Conservation (phyloP, 768 basidiomycete species). For the Tylopilus cervinicoccineus region DNA sequence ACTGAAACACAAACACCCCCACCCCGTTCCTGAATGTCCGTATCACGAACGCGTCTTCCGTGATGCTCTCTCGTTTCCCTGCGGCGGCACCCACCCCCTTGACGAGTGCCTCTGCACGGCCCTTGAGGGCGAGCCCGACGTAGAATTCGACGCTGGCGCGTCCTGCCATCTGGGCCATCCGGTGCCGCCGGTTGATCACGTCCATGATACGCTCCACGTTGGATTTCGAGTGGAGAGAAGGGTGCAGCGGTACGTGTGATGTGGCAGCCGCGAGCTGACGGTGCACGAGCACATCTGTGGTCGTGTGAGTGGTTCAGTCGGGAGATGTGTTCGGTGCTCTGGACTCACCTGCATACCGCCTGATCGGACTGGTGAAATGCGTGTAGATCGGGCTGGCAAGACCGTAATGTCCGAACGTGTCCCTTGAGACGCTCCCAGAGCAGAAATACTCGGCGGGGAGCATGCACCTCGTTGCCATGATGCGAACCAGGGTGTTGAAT, state of each 20-base stretch:
- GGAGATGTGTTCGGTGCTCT: too few relatives aligned
- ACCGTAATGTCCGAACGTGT: slow-evolving; percentile 96
- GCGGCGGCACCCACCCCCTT: slow-evolving; percentile 24
- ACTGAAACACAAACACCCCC: slow-evolving; percentile 96
- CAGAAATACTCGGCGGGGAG: slow-evolving; percentile 97
- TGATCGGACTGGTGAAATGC: slow-evolving; percentile 96
- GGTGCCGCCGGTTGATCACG: slow-evolving; percentile 86
- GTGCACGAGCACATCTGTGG: slow-evolving; percentile 84
- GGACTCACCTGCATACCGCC: slow-evolving; percentile 82
- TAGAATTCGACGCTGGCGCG: slow-evolving; percentile 97
- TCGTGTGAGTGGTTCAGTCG: not conserved
- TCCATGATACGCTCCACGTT: slow-evolving; percentile 85
- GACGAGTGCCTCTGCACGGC: slow-evolving; percentile 41
- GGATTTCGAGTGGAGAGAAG: slow-evolving; percentile 80
- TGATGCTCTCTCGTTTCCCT: slow-evolving; percentile 39
- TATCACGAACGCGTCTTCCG: slow-evolving; percentile 90
- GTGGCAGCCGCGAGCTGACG: slow-evolving; percentile 92
- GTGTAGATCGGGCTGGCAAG: slow-evolving; percentile 97
- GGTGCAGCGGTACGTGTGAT: slow-evolving; percentile 75
- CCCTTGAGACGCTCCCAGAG: slow-evolving; percentile 87
- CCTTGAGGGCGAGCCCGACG: slow-evolving; percentile 87
- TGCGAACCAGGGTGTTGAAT: slow-evolving; percentile 96
- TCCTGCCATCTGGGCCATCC: slow-evolving; percentile 97
- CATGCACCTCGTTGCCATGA: slow-evolving; percentile 99
- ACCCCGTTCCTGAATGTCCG: slow-evolving; percentile 92